Evolutionary conservation across 306 rosid species (phyloP).

Genomic region (Pyrus betulifolia): DNA sequence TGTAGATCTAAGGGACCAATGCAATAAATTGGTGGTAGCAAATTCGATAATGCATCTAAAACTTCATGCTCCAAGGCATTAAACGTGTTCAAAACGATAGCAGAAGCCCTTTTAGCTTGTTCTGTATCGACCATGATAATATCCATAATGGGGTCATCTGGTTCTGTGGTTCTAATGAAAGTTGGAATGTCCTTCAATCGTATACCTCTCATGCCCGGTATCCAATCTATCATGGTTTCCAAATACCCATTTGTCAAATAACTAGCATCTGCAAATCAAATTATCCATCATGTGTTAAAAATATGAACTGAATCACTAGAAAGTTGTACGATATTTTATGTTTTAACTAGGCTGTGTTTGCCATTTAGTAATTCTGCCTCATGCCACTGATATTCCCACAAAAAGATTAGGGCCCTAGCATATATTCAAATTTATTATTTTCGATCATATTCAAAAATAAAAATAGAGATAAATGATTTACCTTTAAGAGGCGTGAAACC

Average conservation of each 20-base stretch:
- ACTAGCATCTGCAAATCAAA: conserved; percentile 28
- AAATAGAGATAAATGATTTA: background rate
- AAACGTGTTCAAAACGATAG: conserved; percentile 49
- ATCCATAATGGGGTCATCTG: conserved; percentile 28
- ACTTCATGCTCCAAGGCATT: conserved; percentile 42
- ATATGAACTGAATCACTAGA: too few relatives aligned
- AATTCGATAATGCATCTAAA: conserved; percentile 24
- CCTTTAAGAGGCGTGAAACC: conserved; percentile 31
- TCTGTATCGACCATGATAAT: background rate
- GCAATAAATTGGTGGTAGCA: conserved; percentile 40
- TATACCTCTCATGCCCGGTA: conserved; percentile 46
- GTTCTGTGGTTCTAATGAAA: conserved; percentile 52
- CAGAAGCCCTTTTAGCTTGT: conserved; percentile 33
- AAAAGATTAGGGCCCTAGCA: too few relatives aligned
- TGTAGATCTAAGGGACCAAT: conserved; percentile 51
- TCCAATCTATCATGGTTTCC: conserved; percentile 24
- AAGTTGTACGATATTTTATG: too few relatives aligned
- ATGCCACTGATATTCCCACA: too few relatives aligned
- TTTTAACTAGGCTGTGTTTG: too few relatives aligned
- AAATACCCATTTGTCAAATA: conserved; percentile 23
- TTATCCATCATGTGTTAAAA: too few relatives aligned
- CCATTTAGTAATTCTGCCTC: too few relatives aligned
- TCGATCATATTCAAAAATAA: too few relatives aligned
- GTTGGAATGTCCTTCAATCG: conserved; percentile 45
- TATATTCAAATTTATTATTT: too few relatives aligned